These are phyloP conservation scores for Cucurbita ficifolia DNA, from an alignment of 306 rosid genomes.

Conservation along the genomic window DNA sequence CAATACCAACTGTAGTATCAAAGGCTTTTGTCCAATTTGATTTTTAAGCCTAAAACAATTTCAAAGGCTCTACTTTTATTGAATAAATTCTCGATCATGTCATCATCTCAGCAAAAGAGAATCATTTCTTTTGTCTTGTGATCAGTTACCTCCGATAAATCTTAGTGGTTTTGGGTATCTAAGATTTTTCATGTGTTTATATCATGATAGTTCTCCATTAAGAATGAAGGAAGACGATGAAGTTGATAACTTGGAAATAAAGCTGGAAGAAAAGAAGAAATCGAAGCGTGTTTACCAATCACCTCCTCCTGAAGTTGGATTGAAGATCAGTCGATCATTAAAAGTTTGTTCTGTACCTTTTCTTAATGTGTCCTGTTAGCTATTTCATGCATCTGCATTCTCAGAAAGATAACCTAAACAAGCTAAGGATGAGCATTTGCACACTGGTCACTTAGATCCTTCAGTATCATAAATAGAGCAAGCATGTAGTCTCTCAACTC, in stretches of 20 bases:
- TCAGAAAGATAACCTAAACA: neutral
- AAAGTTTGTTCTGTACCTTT: constrained; percentile 65
- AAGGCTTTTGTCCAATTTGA: neutral
- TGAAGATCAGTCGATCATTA: constrained; percentile 83
- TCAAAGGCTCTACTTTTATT: too few species aligned
- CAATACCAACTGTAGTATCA: neutral
- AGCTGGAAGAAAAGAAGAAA: constrained; percentile 54
- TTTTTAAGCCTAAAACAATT: too few species aligned
- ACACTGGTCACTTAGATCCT: neutral
- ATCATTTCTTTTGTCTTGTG: neutral
- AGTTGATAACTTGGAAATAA: constrained; percentile 77
- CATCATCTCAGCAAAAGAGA: neutral
- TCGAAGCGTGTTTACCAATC: constrained; percentile 91
- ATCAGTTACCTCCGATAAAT: neutral
- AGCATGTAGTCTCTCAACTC: neutral
- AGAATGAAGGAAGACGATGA: constrained; percentile 84
- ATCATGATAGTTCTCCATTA: constrained; percentile 58
- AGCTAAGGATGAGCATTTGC: neutral
- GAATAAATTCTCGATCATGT: neutral
- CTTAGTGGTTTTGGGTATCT: neutral
- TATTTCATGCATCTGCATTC: neutral
- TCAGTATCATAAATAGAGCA: neutral
- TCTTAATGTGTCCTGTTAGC: neutral
- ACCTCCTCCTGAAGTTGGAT: constrained; percentile 76
- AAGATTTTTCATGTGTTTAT: neutral